Conservation (phyloP, 2,329 filamentous ascomycete genomes). For the Nemania sp. region DNA sequence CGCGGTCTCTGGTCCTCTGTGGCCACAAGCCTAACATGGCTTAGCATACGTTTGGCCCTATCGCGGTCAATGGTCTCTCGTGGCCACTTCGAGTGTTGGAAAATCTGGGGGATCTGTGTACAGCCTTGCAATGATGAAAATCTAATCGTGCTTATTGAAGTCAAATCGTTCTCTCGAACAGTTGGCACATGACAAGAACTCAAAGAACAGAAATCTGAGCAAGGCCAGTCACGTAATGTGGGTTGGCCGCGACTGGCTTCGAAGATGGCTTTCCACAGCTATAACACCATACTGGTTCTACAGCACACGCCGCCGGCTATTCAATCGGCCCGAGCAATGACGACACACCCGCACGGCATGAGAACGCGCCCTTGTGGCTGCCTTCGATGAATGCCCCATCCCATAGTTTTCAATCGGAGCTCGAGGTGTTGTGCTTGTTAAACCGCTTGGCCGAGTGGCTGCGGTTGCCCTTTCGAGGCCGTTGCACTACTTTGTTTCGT, state of each 20-base stretch:
- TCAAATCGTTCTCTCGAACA: conserved; percentile 30
- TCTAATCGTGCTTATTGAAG: conserved; percentile 34
- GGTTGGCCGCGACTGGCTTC: conserved; percentile 17
- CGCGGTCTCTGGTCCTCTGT: too few species aligned
- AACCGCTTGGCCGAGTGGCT: conserved; percentile 32
- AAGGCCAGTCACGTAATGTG: conserved; percentile 31
- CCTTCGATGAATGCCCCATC: conserved; percentile 33
- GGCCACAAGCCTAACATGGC: too few species aligned
- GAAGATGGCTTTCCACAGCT: conserved; percentile 10
- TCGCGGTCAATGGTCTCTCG: too few species aligned
- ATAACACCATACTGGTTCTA: conserved; percentile 20
- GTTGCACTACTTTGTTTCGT: conserved; percentile 20
- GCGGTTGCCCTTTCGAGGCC: conserved; percentile 16
- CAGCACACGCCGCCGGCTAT: conserved; percentile 17
- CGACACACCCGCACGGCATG: conserved; percentile 31
- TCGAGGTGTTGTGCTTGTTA: conserved; percentile 39
- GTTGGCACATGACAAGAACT: conserved; percentile 39
- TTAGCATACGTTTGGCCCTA: too few species aligned
- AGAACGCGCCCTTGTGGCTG: conserved; percentile 28
- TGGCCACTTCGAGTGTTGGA: not conserved
- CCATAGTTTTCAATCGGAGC: conserved; percentile 62
- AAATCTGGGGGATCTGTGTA: not conserved
- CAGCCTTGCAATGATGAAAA: conserved; percentile 39
- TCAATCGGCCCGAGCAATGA: conserved; percentile 36
- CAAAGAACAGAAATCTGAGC: conserved; percentile 59